These are phyloP conservation scores for Kokia cookei DNA, from an alignment of 441 rosid genomes.

Conservation along the genomic window DNA sequence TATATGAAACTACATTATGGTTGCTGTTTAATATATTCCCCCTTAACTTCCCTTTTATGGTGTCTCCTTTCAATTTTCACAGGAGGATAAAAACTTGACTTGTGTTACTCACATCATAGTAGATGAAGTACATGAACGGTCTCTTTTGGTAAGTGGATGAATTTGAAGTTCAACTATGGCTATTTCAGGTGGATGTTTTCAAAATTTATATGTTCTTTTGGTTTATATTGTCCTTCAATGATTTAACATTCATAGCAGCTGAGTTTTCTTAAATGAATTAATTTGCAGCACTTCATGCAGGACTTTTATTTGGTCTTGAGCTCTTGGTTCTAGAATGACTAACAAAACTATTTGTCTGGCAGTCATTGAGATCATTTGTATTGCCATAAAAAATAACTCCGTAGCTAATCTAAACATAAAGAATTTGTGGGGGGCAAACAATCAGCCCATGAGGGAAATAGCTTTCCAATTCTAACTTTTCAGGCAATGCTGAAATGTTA, in stretches of 20 bases:
- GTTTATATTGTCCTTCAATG: neutral
- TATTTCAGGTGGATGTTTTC: neutral
- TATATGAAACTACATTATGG: neutral
- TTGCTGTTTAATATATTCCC: neutral
- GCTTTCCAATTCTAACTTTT: neutral
- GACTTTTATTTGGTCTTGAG: neutral
- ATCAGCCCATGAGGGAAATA: neutral
- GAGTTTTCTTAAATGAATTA: neutral
- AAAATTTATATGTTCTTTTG: neutral
- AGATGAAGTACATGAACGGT: constrained; percentile 97
- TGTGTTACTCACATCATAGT: constrained; percentile 83
- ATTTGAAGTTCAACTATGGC: neutral
- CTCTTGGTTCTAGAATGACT: neutral
- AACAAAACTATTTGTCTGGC: neutral
- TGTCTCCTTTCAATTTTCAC: constrained; percentile 3
- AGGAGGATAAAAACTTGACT: constrained; percentile 80
- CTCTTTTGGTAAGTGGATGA: constrained; percentile 67
- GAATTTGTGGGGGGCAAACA: neutral
- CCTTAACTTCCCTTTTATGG: constrained; percentile 4
- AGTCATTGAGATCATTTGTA: neutral
- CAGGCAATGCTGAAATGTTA: neutral
- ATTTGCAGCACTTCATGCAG: neutral
- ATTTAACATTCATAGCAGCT: neutral
- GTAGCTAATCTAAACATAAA: neutral
- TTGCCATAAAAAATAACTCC: neutral